Base-by-base conservation (phyloP, 192 early-diverging fungal species). In the Rhizophagus sp. region DNA sequence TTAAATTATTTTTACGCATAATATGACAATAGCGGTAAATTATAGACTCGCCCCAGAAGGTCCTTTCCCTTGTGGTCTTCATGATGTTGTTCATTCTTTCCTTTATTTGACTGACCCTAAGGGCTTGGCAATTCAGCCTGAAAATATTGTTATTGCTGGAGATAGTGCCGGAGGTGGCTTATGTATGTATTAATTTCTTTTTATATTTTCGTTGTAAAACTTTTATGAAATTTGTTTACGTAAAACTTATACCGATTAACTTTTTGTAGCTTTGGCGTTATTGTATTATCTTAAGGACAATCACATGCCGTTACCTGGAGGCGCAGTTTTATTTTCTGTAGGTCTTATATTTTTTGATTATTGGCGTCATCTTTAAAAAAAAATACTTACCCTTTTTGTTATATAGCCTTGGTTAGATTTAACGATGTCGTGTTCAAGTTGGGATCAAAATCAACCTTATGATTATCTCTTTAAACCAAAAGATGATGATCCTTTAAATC, bases 91-190 rank as follows among this genome's bases (percentile, higher is more conserved):
- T 24, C 85, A 90, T 73, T 80, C 89, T 0, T 92, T 89, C 75
- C 65, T 80, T 10, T 86, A 89, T 71, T 78, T 94, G 41, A 82
- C 88, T 34, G 84, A 87, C 30, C 75, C 84, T 1, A 73, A 78
- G 12, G 82, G 82, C 4, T 81, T 82, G 36, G 88, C 89, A 4
- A 91, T 92, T 74, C 69, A 85, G 52, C 88, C 90, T 2, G 74
- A 85, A 62, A 88, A 92, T 69, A 90, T 94, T 73, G 83, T 91
- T 2, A 70, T 92, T 39, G 87, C 88, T 13, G 93, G 93, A 13
- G 93, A 94, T 75, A 91, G 91, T 78, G 90, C 93, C 0, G 93
- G 93, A 27, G 92, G 92, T n/a, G 91, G 93, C 57, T 75, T 94
- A 62, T 74, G 76, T 68, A 36, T 68, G 65, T 19, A 41, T 15